Conservation (phyloP, 257 asterid species). For the Przewalskia tangutica region DNA sequence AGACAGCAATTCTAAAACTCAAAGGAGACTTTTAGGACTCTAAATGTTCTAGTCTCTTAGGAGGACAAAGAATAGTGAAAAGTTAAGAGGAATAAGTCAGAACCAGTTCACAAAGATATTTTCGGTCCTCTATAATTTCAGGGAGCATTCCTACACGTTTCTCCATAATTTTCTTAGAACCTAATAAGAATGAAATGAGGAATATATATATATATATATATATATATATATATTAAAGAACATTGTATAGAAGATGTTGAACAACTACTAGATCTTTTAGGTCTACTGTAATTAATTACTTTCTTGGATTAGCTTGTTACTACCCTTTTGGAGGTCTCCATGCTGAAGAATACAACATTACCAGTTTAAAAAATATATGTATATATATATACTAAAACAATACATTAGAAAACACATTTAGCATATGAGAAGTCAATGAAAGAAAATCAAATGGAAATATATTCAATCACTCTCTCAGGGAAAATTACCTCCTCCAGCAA, state of each 20-base stretch:
- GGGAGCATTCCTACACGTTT: background rate
- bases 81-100: background rate
- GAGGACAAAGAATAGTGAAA: background rate
- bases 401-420: background rate
- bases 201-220: background rate
- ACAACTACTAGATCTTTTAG: too few relatives aligned
- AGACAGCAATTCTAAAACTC: background rate
- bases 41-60: background rate
- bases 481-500: slow-evolving; percentile 56
- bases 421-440: background rate
- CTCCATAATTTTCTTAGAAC: background rate
- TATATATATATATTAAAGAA: too few relatives aligned
- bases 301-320: too few relatives aligned
- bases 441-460: background rate
- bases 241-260: too few relatives aligned
- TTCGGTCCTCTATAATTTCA: background rate
- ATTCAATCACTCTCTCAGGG: background rate
- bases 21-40: background rate
- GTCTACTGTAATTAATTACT: too few relatives aligned
- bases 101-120: background rate
- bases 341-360: too few relatives aligned
- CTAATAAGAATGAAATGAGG: background rate
- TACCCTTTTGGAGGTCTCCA: too few relatives aligned
- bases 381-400: background rate
- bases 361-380: too few relatives aligned